A percentile compares a stretch with the other conserved stretches of the same genome.
phyloP scores from a whole-genome alignment of 176 grass and related monocot genomes.

The Cocos nucifera region DNA sequence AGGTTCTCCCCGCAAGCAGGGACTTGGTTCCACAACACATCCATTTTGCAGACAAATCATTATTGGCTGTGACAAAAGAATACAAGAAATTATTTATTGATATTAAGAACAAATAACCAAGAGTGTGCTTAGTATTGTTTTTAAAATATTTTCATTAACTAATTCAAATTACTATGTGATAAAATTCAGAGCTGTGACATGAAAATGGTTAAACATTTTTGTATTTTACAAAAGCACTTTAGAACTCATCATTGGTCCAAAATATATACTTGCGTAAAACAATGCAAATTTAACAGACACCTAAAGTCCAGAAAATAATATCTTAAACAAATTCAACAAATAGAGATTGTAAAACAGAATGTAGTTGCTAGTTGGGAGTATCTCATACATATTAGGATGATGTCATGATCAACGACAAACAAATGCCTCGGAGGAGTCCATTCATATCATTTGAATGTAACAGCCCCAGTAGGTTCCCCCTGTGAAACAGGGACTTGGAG shows the following conservation, averaged over 20 bases:
- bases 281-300: no score
- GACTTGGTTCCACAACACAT: constrained; percentile 7
- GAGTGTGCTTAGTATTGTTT: not conserved
- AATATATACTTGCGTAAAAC: no score
- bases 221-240: no score
- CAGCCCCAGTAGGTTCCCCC: constrained; percentile 30
- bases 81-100: not conserved
- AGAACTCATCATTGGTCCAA: no score
- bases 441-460: constrained; percentile 23
- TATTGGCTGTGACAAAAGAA: not conserved
- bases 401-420: not conserved
- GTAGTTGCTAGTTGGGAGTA: not conserved
- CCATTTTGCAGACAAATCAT: constrained; percentile 11
- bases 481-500: constrained; percentile 26
- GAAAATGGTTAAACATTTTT: no score
- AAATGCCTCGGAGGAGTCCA: constrained; percentile 19
- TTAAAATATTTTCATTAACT: no score
- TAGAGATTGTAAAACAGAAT: not conserved
- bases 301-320: no score
- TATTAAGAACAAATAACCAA: not conserved
- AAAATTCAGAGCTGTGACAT: no score
- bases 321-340: no score
- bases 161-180: no score
- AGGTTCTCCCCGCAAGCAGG: constrained; percentile 3
- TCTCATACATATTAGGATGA: not conserved